phyloP scores from a whole-genome alignment of 1,284 basidiomycete species.

The Entoloma clypeatum region DNA sequence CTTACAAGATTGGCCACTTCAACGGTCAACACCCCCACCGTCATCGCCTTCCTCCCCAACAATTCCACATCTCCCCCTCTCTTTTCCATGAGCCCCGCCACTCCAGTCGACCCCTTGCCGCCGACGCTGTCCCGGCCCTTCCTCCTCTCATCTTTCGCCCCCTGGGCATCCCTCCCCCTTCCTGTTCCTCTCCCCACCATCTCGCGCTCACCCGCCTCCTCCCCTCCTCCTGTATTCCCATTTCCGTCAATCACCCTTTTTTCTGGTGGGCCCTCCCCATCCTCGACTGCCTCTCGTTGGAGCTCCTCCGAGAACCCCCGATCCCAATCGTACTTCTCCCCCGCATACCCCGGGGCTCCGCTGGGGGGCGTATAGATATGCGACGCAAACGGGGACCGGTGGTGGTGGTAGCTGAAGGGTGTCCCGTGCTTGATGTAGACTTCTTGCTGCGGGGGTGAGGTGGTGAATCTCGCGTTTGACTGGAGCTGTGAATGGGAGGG shows the following conservation, averaged over 20 bases:
- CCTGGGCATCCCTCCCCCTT: slow-evolving; percentile 3
- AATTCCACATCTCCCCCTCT: slow-evolving; percentile 47
- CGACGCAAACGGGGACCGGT: slow-evolving; percentile 52
- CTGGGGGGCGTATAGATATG: slow-evolving; percentile 58
- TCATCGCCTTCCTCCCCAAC: slow-evolving; percentile 50
- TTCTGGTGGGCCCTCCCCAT: slow-evolving; percentile 13
- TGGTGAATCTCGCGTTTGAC: slow-evolving; percentile 8
- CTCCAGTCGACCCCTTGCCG: slow-evolving; percentile 9
- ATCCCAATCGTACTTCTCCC: slow-evolving; percentile 55
- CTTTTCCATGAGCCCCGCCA: slow-evolving; percentile 37
- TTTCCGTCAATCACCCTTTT: slow-evolving; percentile 9
- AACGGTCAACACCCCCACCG: slow-evolving; percentile 49
- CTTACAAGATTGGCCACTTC: slow-evolving; percentile 60
- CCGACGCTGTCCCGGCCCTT: slow-evolving; percentile 18
- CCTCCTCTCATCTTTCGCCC: slow-evolving; percentile 17
- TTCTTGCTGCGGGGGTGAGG: slow-evolving; percentile 15
- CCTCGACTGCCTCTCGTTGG: slow-evolving; percentile 25
- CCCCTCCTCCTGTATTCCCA: slow-evolving; percentile 1
- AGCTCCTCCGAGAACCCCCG: slow-evolving; percentile 44
- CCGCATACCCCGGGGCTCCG: slow-evolving; percentile 78
- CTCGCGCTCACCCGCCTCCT: background rate
- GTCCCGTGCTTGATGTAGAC: slow-evolving; percentile 23
- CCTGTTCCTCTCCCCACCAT: slow-evolving; percentile 1
- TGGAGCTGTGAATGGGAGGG: slow-evolving; percentile 5
- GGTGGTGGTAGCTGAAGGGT: slow-evolving; percentile 20